Percentiles rank a stretch among this genome's conserved stretches.
Evolutionary conservation across 1,139 yeast genomes (phyloP).

Genomic region (Kurtzmaniella quercitrusa): DNA sequence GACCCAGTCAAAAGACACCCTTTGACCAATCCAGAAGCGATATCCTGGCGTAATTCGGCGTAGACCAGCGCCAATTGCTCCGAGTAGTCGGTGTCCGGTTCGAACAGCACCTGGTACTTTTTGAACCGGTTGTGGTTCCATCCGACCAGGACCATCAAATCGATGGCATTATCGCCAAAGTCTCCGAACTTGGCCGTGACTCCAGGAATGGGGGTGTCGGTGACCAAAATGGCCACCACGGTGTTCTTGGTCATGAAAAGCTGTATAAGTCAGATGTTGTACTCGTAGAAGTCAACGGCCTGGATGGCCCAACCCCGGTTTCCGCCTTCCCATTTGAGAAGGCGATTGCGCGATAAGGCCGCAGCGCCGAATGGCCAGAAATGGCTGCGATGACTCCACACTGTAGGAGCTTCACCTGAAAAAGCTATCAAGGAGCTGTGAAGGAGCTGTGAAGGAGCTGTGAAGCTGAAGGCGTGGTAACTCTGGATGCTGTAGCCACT

Average conservation of each 20-base stretch:
- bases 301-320: too few species aligned
- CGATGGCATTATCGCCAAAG: slow-evolving; percentile 46
- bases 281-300: too few species aligned
- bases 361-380: too few species aligned
- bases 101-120: slow-evolving; percentile 43
- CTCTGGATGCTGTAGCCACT: too few species aligned
- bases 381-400: too few species aligned
- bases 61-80: slow-evolving; percentile 14
- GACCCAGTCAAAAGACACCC: slow-evolving; percentile 67
- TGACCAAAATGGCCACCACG: slow-evolving; percentile 43
- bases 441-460: too few species aligned
- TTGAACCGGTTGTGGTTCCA: slow-evolving; percentile 14
- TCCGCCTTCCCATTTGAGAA: too few species aligned
- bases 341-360: too few species aligned
- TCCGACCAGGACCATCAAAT: slow-evolving; percentile 20
- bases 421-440: too few species aligned
- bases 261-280: too few species aligned
- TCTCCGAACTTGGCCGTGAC: slow-evolving; percentile 38
- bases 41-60: slow-evolving; percentile 15
- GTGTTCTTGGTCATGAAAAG: neutral
- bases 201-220: slow-evolving; percentile 39
- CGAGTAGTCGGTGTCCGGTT: slow-evolving; percentile 26
- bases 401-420: too few species aligned
- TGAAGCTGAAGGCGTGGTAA: too few species aligned
- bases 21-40: slow-evolving; percentile 30